phyloP scores from a whole-genome alignment of 148 eudicot species.

The Arbutus unedo region DNA sequence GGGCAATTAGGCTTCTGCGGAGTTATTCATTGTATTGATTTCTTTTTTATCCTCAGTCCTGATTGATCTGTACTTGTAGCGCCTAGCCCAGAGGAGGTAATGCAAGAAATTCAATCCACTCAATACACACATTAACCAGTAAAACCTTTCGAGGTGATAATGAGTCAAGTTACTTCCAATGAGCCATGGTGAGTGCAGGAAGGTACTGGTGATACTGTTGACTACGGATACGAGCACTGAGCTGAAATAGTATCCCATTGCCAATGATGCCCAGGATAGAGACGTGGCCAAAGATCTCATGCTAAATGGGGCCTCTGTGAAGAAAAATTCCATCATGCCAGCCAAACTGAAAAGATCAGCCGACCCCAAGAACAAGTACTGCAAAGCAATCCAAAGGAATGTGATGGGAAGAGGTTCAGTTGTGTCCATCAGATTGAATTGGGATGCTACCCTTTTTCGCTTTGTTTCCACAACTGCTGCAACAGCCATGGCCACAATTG shows the following conservation, averaged over 20 bases:
- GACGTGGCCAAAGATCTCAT: conserved; percentile 87
- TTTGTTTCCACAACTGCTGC: conserved; percentile 75
- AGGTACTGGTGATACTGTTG: conserved; percentile 41
- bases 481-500: conserved; percentile 72
- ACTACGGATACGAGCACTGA: conserved; percentile 64
- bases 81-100: conserved; percentile 64
- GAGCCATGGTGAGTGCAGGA: conserved; percentile 70
- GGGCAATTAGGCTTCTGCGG: conserved; percentile 12
- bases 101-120: conserved; percentile 66
- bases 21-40: not conserved
- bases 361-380: conserved; percentile 81
- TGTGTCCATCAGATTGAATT: conserved; percentile 41
- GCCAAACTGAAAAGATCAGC: conserved; percentile 92
- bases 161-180: conserved; percentile 64
- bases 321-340: conserved; percentile 85
- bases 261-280: conserved; percentile 87
- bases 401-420: conserved; percentile 66
- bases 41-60: conserved; percentile 18
- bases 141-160: conserved; percentile 71
- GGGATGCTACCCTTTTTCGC: conserved; percentile 45
- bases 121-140: conserved; percentile 75
- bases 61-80: conserved; percentile 47
- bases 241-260: conserved; percentile 87
- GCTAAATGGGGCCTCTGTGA: conserved; percentile 83
- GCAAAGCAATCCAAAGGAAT: conserved; percentile 78